Conservation (phyloP, 306 rosid species). For the Gastrolobium bilobum region DNA sequence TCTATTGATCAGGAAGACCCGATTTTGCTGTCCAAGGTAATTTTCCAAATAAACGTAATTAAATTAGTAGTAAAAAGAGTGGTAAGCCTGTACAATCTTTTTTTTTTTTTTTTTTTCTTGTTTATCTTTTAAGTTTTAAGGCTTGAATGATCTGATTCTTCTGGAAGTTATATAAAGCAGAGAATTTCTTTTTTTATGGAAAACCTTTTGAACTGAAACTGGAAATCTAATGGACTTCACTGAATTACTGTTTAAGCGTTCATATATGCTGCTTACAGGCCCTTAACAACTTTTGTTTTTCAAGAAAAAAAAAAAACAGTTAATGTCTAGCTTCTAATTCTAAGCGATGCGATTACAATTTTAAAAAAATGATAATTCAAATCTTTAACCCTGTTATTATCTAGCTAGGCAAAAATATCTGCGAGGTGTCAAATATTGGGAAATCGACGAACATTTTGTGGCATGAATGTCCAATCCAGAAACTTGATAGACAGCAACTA, state of each 20-base stretch:
- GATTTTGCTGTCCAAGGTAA: neutral
- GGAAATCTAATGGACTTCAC: conserved; percentile 21
- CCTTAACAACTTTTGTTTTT: neutral
- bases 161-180: neutral
- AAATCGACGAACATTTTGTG: conserved; percentile 80
- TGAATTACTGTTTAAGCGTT: conserved; percentile 13
- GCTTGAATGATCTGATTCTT: conserved; percentile 21
- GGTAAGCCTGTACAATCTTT: conserved; percentile 4
- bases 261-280: neutral
- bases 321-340: conserved; percentile 10
- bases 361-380: conserved; percentile 36
- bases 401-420: conserved; percentile 62
- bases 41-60: neutral
- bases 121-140: neutral
- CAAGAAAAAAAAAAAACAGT: neutral
- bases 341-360: conserved; percentile 4
- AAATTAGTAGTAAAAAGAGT: neutral
- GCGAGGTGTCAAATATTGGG: conserved; percentile 59
- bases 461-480: conserved; percentile 80
- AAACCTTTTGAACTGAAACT: conserved; percentile 9
- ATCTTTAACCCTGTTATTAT: conserved; percentile 48
- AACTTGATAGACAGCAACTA: conserved; percentile 74
- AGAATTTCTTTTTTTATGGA: neutral
- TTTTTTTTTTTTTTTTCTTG: conserved; percentile 31
- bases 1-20: conserved; percentile 6